phyloP scores from a whole-genome alignment of 192 early-diverging fungal genomes.

The Ambispora gerdemannii region DNA sequence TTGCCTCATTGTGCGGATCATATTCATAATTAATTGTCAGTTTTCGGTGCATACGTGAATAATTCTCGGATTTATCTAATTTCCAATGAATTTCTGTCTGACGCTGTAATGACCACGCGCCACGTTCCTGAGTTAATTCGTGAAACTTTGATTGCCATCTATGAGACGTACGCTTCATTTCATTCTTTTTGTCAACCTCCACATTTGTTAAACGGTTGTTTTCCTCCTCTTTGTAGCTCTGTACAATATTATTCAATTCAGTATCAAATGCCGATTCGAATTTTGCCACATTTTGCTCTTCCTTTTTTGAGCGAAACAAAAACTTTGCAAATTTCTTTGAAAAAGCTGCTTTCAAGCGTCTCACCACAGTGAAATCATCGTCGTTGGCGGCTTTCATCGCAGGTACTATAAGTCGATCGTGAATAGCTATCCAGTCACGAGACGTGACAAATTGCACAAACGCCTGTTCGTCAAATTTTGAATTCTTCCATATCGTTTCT shows the following conservation, averaged over 20 bases:
- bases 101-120: constrained; percentile 15
- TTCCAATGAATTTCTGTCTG: constrained; percentile 28
- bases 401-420: constrained; percentile 11
- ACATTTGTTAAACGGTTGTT: background rate
- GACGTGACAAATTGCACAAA: constrained; percentile 23
- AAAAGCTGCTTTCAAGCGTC: constrained; percentile 1
- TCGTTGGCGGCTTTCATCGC: constrained; percentile 28
- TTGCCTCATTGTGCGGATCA: constrained; percentile 28
- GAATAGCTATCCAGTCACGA: constrained; percentile 25
- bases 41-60: constrained; percentile 28
- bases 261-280: constrained; percentile 7
- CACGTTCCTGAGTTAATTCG: constrained; percentile 30
- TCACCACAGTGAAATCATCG: constrained; percentile 20
- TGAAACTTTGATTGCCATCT: constrained; percentile 30
- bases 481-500: constrained; percentile 13
- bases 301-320: constrained; percentile 7
- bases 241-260: constrained; percentile 10
- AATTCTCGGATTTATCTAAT: constrained; percentile 27
- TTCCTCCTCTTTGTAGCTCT: constrained; percentile 19
- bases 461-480: background rate
- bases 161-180: constrained; percentile 1
- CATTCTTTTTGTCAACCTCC: constrained; percentile 30
- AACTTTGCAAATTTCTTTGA: constrained; percentile 15
- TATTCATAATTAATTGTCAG: constrained; percentile 30
- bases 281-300: background rate